Base-by-base conservation (phyloP, 2,329 filamentous ascomycete species). In the Hirsutella thompsonii region DNA sequence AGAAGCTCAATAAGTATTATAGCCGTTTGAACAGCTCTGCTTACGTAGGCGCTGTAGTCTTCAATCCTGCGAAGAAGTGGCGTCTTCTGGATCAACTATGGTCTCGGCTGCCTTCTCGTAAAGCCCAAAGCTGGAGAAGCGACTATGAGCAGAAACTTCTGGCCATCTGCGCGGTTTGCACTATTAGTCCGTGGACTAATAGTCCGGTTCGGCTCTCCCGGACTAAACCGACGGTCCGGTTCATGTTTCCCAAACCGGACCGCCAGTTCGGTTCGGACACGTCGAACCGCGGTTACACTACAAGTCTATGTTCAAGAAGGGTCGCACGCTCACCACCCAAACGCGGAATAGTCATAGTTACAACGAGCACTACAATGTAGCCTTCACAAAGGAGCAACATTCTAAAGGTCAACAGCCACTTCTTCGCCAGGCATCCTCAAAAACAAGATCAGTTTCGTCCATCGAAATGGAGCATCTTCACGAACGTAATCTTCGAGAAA, bases 51-150 rank as follows among this genome's bases (percentile, higher is more conserved):
- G 39, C 39, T 20, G 29, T 41, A 36, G 39, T 41, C 14, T 36
- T 41, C 30, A 36, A 41, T 32, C 39, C 39, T 6, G 30, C 30
- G 30, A 41, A 41, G 39, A 41, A 41, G 32, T 41, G 39, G 39
- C 26, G 16, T 18, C 26, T 34, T 21, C 39, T 40, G 18, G 39
- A 40, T 32, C 39, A 26, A 36, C 39, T 40, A 20, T 40, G 39
- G 39, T 40, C 30, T 36, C 39, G 39, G 28, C 20, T 40, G n/a
- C 39, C 30, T 40, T 33, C 19, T 20, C 36, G 36, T 13, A 37
- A 37, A 20, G 39, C 39, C 30, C 14, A 40, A 20, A 32, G 39
- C 36, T 40, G 39, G 39, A 29, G 39, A 40, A 8, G n/a, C 10
- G 39, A 40, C 11, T 40, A 40, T 21, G 39, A 40, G 36, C 30